phyloP scores from a whole-genome alignment of 1,284 basidiomycete species.

The Sanguinoderma infundibulare region DNA sequence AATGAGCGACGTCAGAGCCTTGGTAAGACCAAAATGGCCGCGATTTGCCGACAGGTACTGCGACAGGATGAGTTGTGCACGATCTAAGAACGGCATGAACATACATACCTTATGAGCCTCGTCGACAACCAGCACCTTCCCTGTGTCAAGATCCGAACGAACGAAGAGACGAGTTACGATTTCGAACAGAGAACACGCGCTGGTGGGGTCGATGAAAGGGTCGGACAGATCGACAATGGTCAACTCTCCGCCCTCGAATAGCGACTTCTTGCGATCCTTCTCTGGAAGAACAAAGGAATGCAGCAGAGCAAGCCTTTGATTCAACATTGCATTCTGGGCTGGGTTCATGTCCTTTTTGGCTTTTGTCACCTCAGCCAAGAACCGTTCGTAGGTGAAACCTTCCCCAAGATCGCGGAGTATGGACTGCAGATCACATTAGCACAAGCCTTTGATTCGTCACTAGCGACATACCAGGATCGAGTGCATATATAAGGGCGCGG shows the following conservation, averaged over 20 bases:
- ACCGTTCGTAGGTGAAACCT: slow-evolving; percentile 47
- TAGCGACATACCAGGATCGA: slow-evolving; percentile 52
- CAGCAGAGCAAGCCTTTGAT: slow-evolving; percentile 62
- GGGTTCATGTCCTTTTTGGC: slow-evolving; percentile 58
- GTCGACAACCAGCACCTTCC: slow-evolving; percentile 75
- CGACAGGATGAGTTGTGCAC: background rate
- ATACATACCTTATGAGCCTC: slow-evolving; percentile 73
- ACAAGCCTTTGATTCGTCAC: background rate
- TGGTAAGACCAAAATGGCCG: slow-evolving; percentile 51
- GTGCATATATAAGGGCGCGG: slow-evolving; percentile 70
- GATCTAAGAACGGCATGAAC: background rate
- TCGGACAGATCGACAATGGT: slow-evolving; percentile 73
- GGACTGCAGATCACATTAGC: slow-evolving; percentile 25
- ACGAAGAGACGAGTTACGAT: slow-evolving; percentile 69
- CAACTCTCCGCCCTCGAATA: slow-evolving; percentile 58
- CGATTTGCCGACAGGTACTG: slow-evolving; percentile 63
- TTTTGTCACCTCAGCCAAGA: slow-evolving; percentile 49
- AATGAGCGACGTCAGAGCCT: slow-evolving; percentile 59
- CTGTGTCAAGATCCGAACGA: slow-evolving; percentile 59
- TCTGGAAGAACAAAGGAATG: slow-evolving; percentile 50
- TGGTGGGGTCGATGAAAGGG: slow-evolving; percentile 68
- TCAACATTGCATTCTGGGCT: slow-evolving; percentile 52
- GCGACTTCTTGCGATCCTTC: slow-evolving; percentile 31
- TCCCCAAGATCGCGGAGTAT: slow-evolving; percentile 55
- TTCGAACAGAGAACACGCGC: slow-evolving; percentile 73